These are phyloP conservation scores for Candida namnaoensis DNA, from an alignment of 805 yeast species.

Conservation along the genomic window DNA sequence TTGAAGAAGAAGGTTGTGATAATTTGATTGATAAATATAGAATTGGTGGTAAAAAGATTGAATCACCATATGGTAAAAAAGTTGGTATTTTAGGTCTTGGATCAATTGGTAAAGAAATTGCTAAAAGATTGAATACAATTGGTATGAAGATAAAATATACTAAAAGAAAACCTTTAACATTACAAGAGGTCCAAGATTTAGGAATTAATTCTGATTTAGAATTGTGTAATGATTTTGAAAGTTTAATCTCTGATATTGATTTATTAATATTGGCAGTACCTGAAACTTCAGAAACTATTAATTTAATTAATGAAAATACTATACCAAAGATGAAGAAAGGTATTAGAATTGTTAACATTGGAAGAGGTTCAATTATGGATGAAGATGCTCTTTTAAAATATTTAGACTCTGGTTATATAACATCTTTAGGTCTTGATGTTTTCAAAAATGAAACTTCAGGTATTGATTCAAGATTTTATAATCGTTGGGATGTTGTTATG, in stretches of 20 bases:
- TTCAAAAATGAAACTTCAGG: conserved; percentile 49
- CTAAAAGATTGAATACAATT: conserved; percentile 40
- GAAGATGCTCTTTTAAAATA: conserved; percentile 59
- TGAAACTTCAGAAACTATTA: conserved; percentile 45
- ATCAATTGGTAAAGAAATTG: conserved; percentile 61
- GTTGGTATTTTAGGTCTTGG: conserved; percentile 73
- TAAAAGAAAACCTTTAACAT: conserved; percentile 39
- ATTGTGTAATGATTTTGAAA: conserved; percentile 38
- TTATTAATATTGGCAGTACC: conserved; percentile 63
- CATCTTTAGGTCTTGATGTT: conserved; percentile 69
- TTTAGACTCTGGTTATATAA: conserved; percentile 47
- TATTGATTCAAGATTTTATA: conserved; percentile 38
- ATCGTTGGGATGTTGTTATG: conserved; percentile 55
- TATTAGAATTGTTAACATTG: conserved; percentile 62
- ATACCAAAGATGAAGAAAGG: conserved; percentile 42
- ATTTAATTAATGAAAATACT: conserved; percentile 41
- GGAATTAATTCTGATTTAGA: conserved; percentile 33
- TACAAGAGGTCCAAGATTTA: conserved; percentile 25
- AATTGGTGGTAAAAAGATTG: conserved; percentile 37
- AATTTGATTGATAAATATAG: conserved; percentile 31
- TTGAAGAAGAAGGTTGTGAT: conserved; percentile 22
- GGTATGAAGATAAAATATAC: conserved; percentile 62
- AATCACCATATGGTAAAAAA: conserved; percentile 45
- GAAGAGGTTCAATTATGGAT: conserved; percentile 64
- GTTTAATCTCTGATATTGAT: conserved; percentile 34